A percentile compares a stretch with the other conserved stretches of the same genome.
phyloP scores from a whole-genome alignment of 2,329 filamentous ascomycete species.

The Tolypocladium pustulatum region DNA sequence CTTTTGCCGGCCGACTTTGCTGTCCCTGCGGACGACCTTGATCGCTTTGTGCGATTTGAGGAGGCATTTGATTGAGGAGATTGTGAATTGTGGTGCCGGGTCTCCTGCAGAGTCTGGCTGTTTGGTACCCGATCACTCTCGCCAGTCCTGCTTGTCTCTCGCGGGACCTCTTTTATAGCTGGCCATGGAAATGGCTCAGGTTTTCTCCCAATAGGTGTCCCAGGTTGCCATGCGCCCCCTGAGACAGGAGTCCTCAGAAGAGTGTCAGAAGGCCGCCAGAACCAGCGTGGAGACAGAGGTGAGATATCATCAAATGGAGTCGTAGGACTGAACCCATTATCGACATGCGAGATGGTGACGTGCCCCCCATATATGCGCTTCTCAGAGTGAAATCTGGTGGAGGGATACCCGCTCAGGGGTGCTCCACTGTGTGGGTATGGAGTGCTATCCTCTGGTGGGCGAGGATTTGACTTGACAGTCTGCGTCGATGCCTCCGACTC shows the following conservation, averaged over 20 bases:
- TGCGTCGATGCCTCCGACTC: constrained; percentile 10
- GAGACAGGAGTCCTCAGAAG: constrained; percentile 8
- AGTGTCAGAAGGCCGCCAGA: constrained; percentile 11
- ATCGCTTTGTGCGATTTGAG: constrained; percentile 2
- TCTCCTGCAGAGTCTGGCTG: neutral
- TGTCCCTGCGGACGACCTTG: constrained; percentile 1
- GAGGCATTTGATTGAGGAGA: constrained; percentile 5
- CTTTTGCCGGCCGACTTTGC: neutral
- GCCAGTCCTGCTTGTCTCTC: neutral
- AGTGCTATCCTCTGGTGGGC: constrained; percentile 18
- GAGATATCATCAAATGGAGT: constrained; percentile 11
- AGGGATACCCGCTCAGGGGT: constrained; percentile 11
- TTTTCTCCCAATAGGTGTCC: constrained; percentile 9
- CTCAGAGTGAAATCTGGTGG: constrained; percentile 3
- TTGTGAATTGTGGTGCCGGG: constrained; percentile 1
- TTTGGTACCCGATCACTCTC: neutral
- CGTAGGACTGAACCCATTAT: constrained; percentile 5
- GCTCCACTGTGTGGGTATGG: constrained; percentile 15
- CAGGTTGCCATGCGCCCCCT: constrained; percentile 3
- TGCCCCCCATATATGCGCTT: constrained; percentile 10
- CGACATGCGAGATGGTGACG: constrained; percentile 3
- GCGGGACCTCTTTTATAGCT: constrained; percentile 3
- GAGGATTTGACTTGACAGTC: constrained; percentile 15
- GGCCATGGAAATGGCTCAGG: constrained; percentile 14
- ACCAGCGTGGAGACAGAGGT: constrained; percentile 7